phyloP scores from a whole-genome alignment of 1,284 basidiomycete genomes.

The Cutaneotrichosporon dermatis region DNA sequence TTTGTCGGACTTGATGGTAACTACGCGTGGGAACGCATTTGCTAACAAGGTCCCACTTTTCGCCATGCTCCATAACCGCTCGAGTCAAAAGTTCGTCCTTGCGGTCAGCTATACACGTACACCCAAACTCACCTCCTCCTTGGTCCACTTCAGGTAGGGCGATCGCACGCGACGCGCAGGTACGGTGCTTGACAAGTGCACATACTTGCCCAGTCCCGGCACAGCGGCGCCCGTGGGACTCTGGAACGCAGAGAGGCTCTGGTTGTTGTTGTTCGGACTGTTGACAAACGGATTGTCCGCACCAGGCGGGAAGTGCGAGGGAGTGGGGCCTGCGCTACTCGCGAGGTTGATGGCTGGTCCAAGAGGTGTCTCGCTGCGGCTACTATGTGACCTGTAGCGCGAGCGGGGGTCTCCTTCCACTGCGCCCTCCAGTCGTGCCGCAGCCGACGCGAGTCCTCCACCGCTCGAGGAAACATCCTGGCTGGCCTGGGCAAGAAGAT shows the following conservation, averaged over 20 bases:
- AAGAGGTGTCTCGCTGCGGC: conserved; percentile 19
- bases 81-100: conserved; percentile 46
- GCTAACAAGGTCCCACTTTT: conserved; percentile 48
- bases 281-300: conserved; percentile 14
- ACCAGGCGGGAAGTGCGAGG: conserved; percentile 2
- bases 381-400: conserved; percentile 1
- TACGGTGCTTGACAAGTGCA: conserved; percentile 40
- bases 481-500: conserved; percentile 41
- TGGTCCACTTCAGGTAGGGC: conserved; percentile 47
- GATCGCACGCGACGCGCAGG: conserved; percentile 40
- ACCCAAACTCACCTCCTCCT: conserved; percentile 38
- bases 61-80: conserved; percentile 45
- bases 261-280: not conserved
- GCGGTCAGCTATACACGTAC: not conserved
- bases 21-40: conserved; percentile 46
- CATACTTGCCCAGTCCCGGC: conserved; percentile 45
- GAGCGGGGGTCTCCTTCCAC: conserved; percentile 6
- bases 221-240: conserved; percentile 38
- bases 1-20: conserved; percentile 44
- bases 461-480: conserved; percentile 23
- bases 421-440: conserved; percentile 19
- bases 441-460: conserved; percentile 5
- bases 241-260: conserved; percentile 17
- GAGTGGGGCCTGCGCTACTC: not conserved
- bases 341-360: conserved; percentile 38